Base-by-base conservation (phyloP, 148 eudicot genomes). In the Rhododendron simsii region DNA sequence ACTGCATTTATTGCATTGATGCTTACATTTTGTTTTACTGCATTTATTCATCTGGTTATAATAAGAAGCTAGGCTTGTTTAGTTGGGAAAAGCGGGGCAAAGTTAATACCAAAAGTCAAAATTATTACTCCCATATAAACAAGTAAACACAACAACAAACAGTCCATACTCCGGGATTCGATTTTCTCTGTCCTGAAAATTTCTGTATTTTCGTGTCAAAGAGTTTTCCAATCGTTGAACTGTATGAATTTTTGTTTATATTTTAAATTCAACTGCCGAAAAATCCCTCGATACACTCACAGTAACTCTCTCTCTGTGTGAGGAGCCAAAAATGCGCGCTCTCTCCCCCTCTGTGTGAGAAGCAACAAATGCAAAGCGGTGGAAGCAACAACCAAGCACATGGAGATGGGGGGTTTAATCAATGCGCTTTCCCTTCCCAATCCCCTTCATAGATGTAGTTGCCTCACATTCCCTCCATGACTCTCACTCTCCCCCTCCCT, bases 381-480 rank as follows among this genome's bases (percentile, higher is more conserved):
- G 78, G 85, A 84, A 48, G 21, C n/a, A 67, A 35, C n/a, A 47
- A 45, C 61, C n/a, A 45, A 48, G 44, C 86, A 84, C 86, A 73
- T 84, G 86, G 21, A 26, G 2, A 0, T 26, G 67, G 85, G 41
- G 75, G 37, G 0, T 12, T 84, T 35, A 73, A 84, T 84, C 78
- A 83, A 83, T 83, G 85, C 85, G 39, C 61, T 71, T 55, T 50
- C 63, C 41, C 44, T 47, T 53, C 15, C 63, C 41, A 23, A n/a
- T 35, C 26, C 35, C 81, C 81, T n/a, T 9, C 50, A 28, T 53
- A 59, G n/a, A 18, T 33, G 20, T 20, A 84, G 80, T 50, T 84
- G 47, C 50, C 69, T 84, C 71, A 84, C 86, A 84, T 53, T 84
- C 81, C 28, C 69, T 35, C 86, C 67, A 74, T 51, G 86, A 51